Base-by-base conservation (phyloP, 257 asterid species). In the Thymus quinquecostatus region DNA sequence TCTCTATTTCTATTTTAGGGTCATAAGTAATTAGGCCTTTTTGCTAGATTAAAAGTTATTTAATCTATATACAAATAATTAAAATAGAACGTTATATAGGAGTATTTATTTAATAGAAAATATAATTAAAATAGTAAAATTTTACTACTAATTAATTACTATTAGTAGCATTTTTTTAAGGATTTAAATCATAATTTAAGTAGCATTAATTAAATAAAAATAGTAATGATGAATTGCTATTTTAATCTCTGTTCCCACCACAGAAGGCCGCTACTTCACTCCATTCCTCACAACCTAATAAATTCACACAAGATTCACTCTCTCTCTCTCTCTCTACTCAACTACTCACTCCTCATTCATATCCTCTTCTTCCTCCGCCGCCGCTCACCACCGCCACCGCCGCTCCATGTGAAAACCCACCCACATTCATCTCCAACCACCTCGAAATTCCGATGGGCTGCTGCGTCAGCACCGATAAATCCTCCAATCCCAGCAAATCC, bases 391-490 rank as follows among this genome's bases (percentile, higher is more conserved):
- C 21, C 49, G 2, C 68, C 66, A 38, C 74, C 60, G 2, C 38
- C 27, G 1, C 60, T 14, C 38, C 56, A 56, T 58, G 67, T 69
- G 7, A 64, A 38, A 51, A 14, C 47, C 47, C 30, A 38, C 55
- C 38, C 74, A 38, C 73, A 49, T 34, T 7, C n/a, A n/a, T 4
- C 21, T 0, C 62, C 5, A 30, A 36, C 1, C n/a, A 44, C 8
- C 7, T 5, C 0, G 40, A 57, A 12, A 7, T 11, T 1, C 3
- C 73, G 45, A 81, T 89, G 96, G 96, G 96, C 43, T 81, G 91
- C 80, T 89, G 89, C 64, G 27, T 57, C 4, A 86, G 94, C 85
- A 75, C 84, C 59, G 47, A 36, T 0, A 53, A 57, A 12, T 1
- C 44, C 45, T 1, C 78, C 0, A 71, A 70, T 14, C 51, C 78